phyloP scores from a whole-genome alignment of 1,284 basidiomycete species.

The Schizophyllum amplum region DNA sequence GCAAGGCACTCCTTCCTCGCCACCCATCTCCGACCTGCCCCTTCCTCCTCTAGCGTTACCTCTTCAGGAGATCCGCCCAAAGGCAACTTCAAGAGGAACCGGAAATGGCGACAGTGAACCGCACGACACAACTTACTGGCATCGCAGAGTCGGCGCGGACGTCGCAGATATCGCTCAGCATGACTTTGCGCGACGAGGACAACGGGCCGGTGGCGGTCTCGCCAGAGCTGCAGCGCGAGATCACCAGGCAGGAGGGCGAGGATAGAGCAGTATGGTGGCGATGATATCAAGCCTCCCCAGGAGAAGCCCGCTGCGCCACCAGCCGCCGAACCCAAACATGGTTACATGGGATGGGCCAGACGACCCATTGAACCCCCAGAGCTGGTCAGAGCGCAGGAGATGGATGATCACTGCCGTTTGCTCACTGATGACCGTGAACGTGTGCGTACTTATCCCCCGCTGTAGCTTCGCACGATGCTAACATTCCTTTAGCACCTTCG shows the following conservation, averaged over 20 bases:
- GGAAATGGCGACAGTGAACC: too few species aligned
- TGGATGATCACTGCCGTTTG: slow-evolving; percentile 37
- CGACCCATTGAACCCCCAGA: slow-evolving; percentile 58
- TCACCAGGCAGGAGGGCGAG: slow-evolving; percentile 26
- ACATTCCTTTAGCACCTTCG: slow-evolving; percentile 38
- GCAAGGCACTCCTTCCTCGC: too few species aligned
- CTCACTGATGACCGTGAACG: slow-evolving; percentile 44
- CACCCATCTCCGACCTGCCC: too few species aligned
- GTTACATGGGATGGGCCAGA: slow-evolving; percentile 51
- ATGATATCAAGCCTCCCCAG: slow-evolving; percentile 26
- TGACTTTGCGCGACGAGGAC: neutral
- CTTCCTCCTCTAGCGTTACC: too few species aligned
- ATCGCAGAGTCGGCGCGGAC: neutral
- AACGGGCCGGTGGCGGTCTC: neutral
- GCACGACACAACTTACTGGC: too few species aligned
- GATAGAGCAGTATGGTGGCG: slow-evolving; percentile 36
- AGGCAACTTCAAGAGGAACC: too few species aligned
- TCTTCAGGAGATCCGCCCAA: too few species aligned
- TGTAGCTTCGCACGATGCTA: neutral
- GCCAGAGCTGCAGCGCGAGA: slow-evolving; percentile 16
- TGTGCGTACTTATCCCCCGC: slow-evolving; percentile 27
- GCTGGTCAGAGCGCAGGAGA: slow-evolving; percentile 40
- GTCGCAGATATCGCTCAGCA: neutral
- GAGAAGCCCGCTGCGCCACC: slow-evolving; percentile 8
- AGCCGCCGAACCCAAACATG: slow-evolving; percentile 29